Evolutionary conservation across 23 red algal genomes (phyloP), one percentile per base, ranked within the genome.

Genomic region (Rhodosorus marinus): DNA sequence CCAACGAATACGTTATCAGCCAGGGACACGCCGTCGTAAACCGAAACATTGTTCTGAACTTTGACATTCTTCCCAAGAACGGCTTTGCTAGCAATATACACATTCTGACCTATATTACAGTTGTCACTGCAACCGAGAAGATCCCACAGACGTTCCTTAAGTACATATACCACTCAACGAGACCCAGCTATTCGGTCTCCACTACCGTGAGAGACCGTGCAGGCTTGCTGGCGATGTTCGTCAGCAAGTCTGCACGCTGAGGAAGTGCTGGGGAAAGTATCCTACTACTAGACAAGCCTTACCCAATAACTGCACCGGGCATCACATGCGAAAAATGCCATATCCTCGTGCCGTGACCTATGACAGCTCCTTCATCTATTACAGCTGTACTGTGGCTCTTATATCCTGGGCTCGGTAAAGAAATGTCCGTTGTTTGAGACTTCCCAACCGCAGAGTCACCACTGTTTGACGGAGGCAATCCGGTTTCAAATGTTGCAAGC

Each of bases 271-370:
- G n/a, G n/a, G n/a, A n/a, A n/a, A n/a, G n/a, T n/a, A n/a, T n/a
- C n/a, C n/a, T n/a, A n/a, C n/a, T n/a, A n/a, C n/a, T n/a, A n/a
- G n/a, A n/a, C n/a, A n/a, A n/a, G n/a, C n/a, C n/a, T n/a, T n/a
- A n/a, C n/a, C n/a, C 58, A 8, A 83, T 2, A 21, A 5, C 17
- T 5, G 78, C 78, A 14, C 58, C 78, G 4, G 66, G 20, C 65
- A 61, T 63, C 11, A 83, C 55, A 38, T 83, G 78, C 21, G 55
- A 46, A 54, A 70, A 83, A 38, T 83, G 78, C 78, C 78, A 83
- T 14, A 83, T 54, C 24, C 49, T 83, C 6, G 78, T 64, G 23
- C 65, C 65, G 17, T 2, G 21, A 4, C 66, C 66, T 32, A 83
- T 49, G 1, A 31, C 20, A 15, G 67, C 64, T 25, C 64, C 66